These are phyloP conservation scores for Wickerhamiella bombiphila DNA, from an alignment of 805 yeast genomes.

Conservation along the genomic window DNA sequence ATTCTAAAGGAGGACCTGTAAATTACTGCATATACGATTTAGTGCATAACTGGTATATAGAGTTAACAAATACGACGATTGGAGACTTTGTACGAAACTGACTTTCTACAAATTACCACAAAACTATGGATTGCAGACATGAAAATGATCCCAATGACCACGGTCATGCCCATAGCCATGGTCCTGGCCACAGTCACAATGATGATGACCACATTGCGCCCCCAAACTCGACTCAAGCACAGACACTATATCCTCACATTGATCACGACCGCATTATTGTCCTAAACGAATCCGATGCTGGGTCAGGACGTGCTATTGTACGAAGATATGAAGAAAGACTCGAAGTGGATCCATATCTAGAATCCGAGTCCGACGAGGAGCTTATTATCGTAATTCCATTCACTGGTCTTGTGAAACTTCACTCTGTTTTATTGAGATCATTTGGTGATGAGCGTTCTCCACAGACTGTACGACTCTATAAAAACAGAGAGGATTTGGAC, in stretches of 20 bases:
- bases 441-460: slow-evolving; percentile 56
- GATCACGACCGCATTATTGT: slow-evolving; percentile 47
- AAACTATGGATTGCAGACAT: background rate
- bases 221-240: slow-evolving; percentile 55
- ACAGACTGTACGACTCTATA: slow-evolving; percentile 49
- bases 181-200: slow-evolving; percentile 14
- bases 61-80: background rate
- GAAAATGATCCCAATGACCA: background rate
- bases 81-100: too few relatives aligned
- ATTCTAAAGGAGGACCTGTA: too few relatives aligned
- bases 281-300: slow-evolving; percentile 43
- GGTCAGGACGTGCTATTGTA: slow-evolving; percentile 39
- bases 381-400: slow-evolving; percentile 68
- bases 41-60: background rate
- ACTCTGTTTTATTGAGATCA: slow-evolving; percentile 56
- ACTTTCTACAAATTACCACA: too few relatives aligned
- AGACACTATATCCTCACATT: slow-evolving; percentile 39
- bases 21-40: background rate
- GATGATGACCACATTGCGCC: slow-evolving; percentile 47
- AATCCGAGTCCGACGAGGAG: slow-evolving; percentile 74
- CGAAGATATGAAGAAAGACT: slow-evolving; percentile 37
- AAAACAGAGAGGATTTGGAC: slow-evolving; percentile 56
- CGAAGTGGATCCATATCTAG: slow-evolving; percentile 30
- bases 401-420: slow-evolving; percentile 56
- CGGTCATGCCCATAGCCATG: slow-evolving; percentile 2